A percentile compares a stretch with the other conserved stretches of the same genome.
These are phyloP conservation scores for Fagus sylvatica DNA, from an alignment of 306 rosid species.

Conservation along the genomic window DNA sequence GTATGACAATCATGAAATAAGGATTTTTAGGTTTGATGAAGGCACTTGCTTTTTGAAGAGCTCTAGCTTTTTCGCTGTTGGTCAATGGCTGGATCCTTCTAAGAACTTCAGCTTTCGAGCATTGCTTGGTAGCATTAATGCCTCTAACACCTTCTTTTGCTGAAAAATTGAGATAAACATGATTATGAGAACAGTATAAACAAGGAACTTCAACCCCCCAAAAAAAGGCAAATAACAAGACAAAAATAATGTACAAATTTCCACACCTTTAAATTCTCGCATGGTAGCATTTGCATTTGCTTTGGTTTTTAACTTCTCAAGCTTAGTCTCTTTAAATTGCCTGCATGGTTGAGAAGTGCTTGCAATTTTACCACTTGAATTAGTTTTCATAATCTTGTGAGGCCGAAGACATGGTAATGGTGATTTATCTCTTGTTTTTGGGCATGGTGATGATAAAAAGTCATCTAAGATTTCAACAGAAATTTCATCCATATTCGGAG, in stretches of 20 bases:
- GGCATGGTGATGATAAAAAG: not conserved
- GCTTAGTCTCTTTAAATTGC: too few relatives aligned
- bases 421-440: not conserved
- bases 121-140: not conserved
- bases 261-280: not conserved
- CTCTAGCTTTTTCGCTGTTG: not conserved
- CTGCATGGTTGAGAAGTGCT: too few relatives aligned
- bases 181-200: not conserved
- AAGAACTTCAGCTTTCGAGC: not conserved
- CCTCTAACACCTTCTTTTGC: not conserved
- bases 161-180: not conserved
- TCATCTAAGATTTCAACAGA: conserved; percentile 4
- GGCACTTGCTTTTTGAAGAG: conserved; percentile 11
- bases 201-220: not conserved
- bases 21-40: conserved; percentile 21
- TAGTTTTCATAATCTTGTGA: not conserved
- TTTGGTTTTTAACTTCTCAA: too few relatives aligned
- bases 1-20: conserved; percentile 19
- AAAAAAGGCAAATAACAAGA: too few relatives aligned
- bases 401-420: not conserved
- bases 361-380: not conserved
- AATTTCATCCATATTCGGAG: not conserved
- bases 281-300: not conserved
- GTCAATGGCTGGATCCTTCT: not conserved
- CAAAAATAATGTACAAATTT: not conserved